These are phyloP conservation scores for Cerioporus squamosus DNA, from an alignment of 1,284 basidiomycete species.

Conservation along the genomic window DNA sequence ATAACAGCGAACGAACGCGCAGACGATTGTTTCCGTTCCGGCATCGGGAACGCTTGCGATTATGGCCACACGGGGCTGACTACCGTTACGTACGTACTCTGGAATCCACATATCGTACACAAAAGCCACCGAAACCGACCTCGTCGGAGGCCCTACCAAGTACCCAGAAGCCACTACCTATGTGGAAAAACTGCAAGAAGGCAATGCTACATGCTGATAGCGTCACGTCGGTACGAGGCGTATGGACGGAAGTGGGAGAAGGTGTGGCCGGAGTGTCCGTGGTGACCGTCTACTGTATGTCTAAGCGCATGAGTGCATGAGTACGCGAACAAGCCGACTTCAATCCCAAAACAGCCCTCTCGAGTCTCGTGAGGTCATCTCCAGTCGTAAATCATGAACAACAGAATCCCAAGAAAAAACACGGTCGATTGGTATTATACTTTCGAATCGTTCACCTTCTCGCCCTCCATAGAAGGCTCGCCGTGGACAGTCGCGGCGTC, in stretches of 20 bases:
- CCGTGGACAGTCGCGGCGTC: slow-evolving; percentile 10
- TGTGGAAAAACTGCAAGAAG: too few relatives aligned
- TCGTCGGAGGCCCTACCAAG: too few relatives aligned
- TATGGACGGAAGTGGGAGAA: neutral
- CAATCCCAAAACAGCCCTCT: too few relatives aligned
- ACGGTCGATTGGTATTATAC: neutral
- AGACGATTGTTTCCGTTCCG: too few relatives aligned
- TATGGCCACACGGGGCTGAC: neutral
- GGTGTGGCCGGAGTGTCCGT: neutral
- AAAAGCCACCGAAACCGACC: neutral
- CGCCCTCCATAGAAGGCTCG: slow-evolving; percentile 6
- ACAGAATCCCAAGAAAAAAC: too few relatives aligned
- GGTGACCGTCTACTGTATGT: neutral
- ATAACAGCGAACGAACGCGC: too few relatives aligned
- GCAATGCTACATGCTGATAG: too few relatives aligned
- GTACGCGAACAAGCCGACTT: too few relatives aligned
- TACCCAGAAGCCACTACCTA: too few relatives aligned
- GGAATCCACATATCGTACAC: neutral
- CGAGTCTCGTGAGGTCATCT: too few relatives aligned
- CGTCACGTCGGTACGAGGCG: neutral
- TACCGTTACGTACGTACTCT: too few relatives aligned
- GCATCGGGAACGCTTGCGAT: neutral
- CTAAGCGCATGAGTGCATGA: neutral
- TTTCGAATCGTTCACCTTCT: slow-evolving; percentile 1
- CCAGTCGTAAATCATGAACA: too few relatives aligned